These are phyloP conservation scores for Penicillium dipodomyicola DNA, from an alignment of 495 filamentous ascomycete genomes.

Conservation along the genomic window DNA sequence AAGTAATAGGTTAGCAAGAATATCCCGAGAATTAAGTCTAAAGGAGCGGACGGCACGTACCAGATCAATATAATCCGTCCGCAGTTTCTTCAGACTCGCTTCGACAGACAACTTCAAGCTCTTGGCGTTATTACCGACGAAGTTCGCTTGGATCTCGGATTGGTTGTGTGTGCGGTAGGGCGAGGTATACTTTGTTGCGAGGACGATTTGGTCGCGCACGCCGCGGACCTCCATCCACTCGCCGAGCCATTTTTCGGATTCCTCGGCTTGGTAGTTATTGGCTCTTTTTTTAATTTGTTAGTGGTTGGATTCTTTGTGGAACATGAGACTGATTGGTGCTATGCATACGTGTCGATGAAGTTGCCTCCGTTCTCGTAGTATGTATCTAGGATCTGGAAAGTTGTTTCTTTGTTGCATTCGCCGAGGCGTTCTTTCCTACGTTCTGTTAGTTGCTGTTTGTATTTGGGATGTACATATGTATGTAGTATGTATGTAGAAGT, in stretches of 20 bases:
- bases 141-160: slow-evolving; percentile 53
- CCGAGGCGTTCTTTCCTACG: slow-evolving; percentile 49
- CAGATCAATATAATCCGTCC: slow-evolving; percentile 64
- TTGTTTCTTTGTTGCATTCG: slow-evolving; percentile 56
- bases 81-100: slow-evolving; percentile 56
- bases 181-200: slow-evolving; percentile 70
- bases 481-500: too few species aligned
- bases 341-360: slow-evolving; percentile 65
- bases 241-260: slow-evolving; percentile 71
- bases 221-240: slow-evolving; percentile 66
- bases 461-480: not conserved
- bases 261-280: slow-evolving; percentile 66
- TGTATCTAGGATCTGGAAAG: slow-evolving; percentile 65
- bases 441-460: not conserved
- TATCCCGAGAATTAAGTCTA: not conserved
- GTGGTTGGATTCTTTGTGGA: not conserved
- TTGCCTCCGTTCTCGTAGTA: slow-evolving; percentile 69
- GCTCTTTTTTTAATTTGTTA: slow-evolving; percentile 27
- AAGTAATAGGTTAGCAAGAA: not conserved
- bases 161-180: slow-evolving; percentile 26
- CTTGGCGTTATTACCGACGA: slow-evolving; percentile 58
- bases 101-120: slow-evolving; percentile 53
- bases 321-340: not conserved
- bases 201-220: slow-evolving; percentile 60
- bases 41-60: slow-evolving; percentile 9